Base-by-base conservation (phyloP, 129 eudicot species). In the Arctium lappa region DNA sequence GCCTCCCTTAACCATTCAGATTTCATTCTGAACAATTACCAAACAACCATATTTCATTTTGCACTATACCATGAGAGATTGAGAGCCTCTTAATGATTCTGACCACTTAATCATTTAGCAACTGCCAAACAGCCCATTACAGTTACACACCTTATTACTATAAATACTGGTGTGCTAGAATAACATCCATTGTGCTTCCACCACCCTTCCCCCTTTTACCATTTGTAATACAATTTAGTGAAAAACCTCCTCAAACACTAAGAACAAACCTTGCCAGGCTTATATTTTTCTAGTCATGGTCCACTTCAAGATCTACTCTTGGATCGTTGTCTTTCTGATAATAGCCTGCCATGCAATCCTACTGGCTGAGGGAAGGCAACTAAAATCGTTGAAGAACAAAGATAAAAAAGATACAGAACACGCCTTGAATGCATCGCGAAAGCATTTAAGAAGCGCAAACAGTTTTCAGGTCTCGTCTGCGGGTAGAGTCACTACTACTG, bases 311-410 rank as follows among this genome's bases (percentile, higher is more conserved):
- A 72, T 80, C 4, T 22, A 44, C 74, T 31, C 79, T 33, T 53
- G 72, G n/a, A 16, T 77, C 40, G 83, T 81, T 13, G 86, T 78
- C 84, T 71, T 72, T 34, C 38, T 22, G 37, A 34, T 85, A 46
- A 46, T 81, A 31, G 50, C 74, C 68, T 56, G 70, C 56, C 88
- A 82, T 48, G 78, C 27, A 76, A 73, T 74, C 60, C 30, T 32
- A 83, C 66, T 76, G 70, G 69, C 77, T 15, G 89, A 87, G 9
- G 93, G 87, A 50, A 89, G 89, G 77, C 86, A 85, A 39, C 71
- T 85, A 71, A 87, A 80, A 79, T 3, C 86, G 37, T 38, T 46
- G 22, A 84, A 78, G 30, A 53, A 78, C 71, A 8, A 80, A 79
- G 79, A 56, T 16, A 69, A 71, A 36, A 8, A 56, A 56, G 27